phyloP scores from a whole-genome alignment of 371 early-diverging fungal genomes.

The Syncephalastrum racemosum region DNA sequence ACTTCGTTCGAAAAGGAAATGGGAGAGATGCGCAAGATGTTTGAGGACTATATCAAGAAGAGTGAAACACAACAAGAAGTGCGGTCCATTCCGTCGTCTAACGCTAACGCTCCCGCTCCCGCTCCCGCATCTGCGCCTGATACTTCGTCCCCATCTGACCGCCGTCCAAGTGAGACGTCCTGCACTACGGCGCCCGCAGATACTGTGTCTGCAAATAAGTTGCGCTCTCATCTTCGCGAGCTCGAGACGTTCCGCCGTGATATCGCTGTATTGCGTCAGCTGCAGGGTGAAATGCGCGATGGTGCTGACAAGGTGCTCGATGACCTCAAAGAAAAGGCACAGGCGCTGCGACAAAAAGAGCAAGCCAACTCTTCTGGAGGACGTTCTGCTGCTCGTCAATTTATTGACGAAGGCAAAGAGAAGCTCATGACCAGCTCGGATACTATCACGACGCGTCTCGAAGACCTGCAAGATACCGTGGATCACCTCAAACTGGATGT shows the following conservation, averaged over 20 bases:
- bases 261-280: constrained; percentile 61
- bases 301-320: constrained; percentile 40
- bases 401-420: constrained; percentile 68
- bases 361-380: constrained; percentile 4
- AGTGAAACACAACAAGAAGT: constrained; percentile 14
- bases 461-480: constrained; percentile 71
- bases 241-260: constrained; percentile 47
- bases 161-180: not conserved
- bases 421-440: constrained; percentile 62
- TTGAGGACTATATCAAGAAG: constrained; percentile 34
- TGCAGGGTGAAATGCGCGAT: constrained; percentile 55
- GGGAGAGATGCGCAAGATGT: constrained; percentile 25
- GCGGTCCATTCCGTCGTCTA: not conserved
- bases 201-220: constrained; percentile 7
- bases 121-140: not conserved
- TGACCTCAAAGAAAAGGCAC: constrained; percentile 45
- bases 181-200: not conserved
- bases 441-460: constrained; percentile 60
- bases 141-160: not conserved
- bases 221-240: constrained; percentile 26
- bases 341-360: constrained; percentile 32
- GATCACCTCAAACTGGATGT: constrained; percentile 81
- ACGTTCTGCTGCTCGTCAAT: constrained; percentile 29
- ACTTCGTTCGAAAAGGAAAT: constrained; percentile 35
- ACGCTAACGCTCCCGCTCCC: constrained; percentile 3